phyloP scores from a whole-genome alignment of 768 basidiomycete species.

The Coprinopsis sp. region DNA sequence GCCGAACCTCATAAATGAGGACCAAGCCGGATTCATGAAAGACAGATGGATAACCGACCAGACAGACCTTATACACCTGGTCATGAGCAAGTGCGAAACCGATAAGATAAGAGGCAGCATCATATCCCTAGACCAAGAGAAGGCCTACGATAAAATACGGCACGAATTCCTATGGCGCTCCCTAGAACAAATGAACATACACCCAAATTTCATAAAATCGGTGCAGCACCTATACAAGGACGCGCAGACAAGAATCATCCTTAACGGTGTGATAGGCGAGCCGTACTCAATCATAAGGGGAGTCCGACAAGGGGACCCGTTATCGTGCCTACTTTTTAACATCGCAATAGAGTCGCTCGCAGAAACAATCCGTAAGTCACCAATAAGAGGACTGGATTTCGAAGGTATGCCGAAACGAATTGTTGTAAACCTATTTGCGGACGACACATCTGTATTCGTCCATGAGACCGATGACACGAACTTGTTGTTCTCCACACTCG shows the following conservation, averaged over 20 bases:
- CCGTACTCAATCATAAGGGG: conserved; percentile 24
- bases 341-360: conserved; percentile 38
- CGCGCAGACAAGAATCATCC: conserved; percentile 25
- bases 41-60: conserved; percentile 28
- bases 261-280: conserved; percentile 26
- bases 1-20: conserved; percentile 20
- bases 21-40: conserved; percentile 35
- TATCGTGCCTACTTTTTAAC: conserved; percentile 37
- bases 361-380: conserved; percentile 21
- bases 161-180: conserved; percentile 28
- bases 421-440: conserved; percentile 32
- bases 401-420: conserved; percentile 16
- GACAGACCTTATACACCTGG: conserved; percentile 19
- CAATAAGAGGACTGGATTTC: conserved; percentile 22
- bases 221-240: conserved; percentile 25
- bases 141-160: conserved; percentile 32
- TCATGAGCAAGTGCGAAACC: conserved; percentile 21
- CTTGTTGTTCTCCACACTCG: conserved; percentile 21
- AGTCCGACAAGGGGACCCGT: conserved; percentile 33
- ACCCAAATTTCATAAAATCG: conserved; percentile 22
- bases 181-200: conserved; percentile 20
- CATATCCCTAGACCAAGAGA: conserved; percentile 33
- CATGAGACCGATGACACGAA: conserved; percentile 21
- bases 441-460: conserved; percentile 36
- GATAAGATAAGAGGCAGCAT: conserved; percentile 23